Percentiles rank a stretch among this genome's conserved stretches.
Evolutionary conservation across 495 filamentous ascomycete species (phyloP).

Genomic region (Penicillium parvum): DNA sequence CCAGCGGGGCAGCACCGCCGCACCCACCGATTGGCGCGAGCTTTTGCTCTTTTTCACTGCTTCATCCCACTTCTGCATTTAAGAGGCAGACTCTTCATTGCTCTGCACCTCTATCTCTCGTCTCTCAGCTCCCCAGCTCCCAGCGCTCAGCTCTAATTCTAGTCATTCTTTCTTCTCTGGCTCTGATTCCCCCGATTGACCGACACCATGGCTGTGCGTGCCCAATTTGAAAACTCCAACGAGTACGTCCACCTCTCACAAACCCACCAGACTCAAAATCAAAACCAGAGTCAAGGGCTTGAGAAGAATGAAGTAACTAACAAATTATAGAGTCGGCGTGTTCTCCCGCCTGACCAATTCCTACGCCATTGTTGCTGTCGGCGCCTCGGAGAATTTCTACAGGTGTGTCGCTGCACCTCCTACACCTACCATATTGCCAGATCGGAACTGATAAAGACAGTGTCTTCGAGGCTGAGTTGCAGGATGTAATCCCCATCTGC

Average conservation of each 20-base stretch:
- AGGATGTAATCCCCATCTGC: constrained; percentile 97
- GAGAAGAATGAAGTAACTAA: background rate
- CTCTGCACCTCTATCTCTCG: background rate
- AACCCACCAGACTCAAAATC: background rate
- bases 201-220: constrained; percentile 68
- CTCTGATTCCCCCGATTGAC: constrained; percentile 9
- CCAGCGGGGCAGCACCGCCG: constrained; percentile 10
- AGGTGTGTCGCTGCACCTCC: constrained; percentile 40
- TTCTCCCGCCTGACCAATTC: constrained; percentile 95
- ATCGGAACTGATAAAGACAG: constrained; percentile 17
- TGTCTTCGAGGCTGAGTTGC: constrained; percentile 94
- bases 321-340: constrained; percentile 73
- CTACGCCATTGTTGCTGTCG: constrained; percentile 87
- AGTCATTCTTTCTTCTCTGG: background rate
- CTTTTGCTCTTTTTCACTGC: constrained; percentile 23
- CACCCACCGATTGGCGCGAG: constrained; percentile 18
- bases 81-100: constrained; percentile 1
- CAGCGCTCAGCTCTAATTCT: too few species aligned
- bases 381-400: constrained; percentile 98
- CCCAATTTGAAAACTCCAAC: constrained; percentile 97
- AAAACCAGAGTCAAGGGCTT: too few species aligned
- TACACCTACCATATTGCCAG: too few species aligned
- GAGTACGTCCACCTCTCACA: constrained; percentile 57
- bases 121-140: constrained; percentile 1
- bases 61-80: constrained; percentile 20